Percentiles rank a stretch among this genome's conserved stretches.
phyloP scores from a whole-genome alignment of 345 rosid genomes.

The Clarkia xantiana region DNA sequence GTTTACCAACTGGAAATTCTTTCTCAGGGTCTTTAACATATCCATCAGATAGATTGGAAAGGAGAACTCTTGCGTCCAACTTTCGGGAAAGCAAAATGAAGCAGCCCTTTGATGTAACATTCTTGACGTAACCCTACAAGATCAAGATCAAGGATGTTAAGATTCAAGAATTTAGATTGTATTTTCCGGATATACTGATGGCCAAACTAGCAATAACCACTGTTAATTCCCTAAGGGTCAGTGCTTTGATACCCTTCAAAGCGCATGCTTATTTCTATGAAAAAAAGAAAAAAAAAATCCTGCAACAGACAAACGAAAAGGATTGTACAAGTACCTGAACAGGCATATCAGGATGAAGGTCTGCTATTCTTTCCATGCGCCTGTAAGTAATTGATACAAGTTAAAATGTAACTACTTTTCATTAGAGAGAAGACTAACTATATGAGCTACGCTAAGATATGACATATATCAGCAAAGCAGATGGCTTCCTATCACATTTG shows the following conservation, averaged over 20 bases:
- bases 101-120: conserved; percentile 68
- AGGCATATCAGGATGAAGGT: conserved; percentile 42
- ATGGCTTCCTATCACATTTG: too few species aligned
- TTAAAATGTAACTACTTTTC: neutral
- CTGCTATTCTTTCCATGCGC: conserved; percentile 47
- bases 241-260: too few species aligned
- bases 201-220: too few species aligned
- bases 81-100: conserved; percentile 74
- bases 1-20: conserved; percentile 85
- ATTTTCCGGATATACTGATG: too few species aligned
- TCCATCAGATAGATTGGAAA: conserved; percentile 70
- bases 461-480: neutral
- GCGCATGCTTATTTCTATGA: too few species aligned
- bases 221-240: too few species aligned
- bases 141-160: neutral
- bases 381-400: conserved; percentile 26
- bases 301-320: neutral
- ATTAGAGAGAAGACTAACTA: neutral
- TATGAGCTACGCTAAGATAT: neutral
- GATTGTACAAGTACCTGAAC: conserved; percentile 43
- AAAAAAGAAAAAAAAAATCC: too few species aligned
- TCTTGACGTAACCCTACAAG: conserved; percentile 85
- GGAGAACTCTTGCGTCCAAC: conserved; percentile 66
- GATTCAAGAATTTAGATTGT: too few species aligned
- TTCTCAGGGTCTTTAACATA: conserved; percentile 51